Conservation (phyloP, 345 rosid species). For the Hibiscus tridactylites region DNA sequence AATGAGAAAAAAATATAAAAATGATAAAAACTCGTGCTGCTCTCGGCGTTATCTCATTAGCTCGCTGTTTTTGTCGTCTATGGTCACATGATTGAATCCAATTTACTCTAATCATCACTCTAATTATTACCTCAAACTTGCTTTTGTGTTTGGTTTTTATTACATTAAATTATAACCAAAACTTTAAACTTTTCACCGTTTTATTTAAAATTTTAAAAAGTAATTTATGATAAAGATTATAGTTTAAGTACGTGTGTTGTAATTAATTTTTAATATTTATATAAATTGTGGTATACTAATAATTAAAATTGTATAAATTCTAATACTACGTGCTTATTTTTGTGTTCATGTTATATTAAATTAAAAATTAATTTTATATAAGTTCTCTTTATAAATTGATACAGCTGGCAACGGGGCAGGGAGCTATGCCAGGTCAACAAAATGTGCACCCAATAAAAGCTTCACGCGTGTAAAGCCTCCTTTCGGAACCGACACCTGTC, state of each 20-base stretch:
- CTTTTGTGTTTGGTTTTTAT: not conserved
- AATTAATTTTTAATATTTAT: too few species aligned
- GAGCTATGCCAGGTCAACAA: not conserved
- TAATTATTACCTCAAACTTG: not conserved
- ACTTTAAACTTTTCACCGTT: not conserved
- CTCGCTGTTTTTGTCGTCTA: not conserved
- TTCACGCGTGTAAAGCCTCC: slow-evolving; percentile 10
- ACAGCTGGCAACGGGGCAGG: not conserved
- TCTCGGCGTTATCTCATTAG: not conserved
- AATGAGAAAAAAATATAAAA: not conserved
- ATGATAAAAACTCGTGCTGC: not conserved
- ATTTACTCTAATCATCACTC: not conserved
- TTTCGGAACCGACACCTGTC: not conserved
- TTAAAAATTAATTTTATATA: too few species aligned
- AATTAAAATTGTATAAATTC: too few species aligned
- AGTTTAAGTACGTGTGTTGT: too few species aligned
- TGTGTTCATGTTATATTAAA: too few species aligned
- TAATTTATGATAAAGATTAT: too few species aligned
- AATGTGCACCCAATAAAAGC: not conserved
- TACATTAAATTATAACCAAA: not conserved
- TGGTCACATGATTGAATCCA: not conserved
- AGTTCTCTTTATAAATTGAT: not conserved
- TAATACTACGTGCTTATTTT: too few species aligned
- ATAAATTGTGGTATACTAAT: too few species aligned
- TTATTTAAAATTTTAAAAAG: too few species aligned